phyloP scores from a whole-genome alignment of 805 yeast genomes.

The Lipomyces yamadae region DNA sequence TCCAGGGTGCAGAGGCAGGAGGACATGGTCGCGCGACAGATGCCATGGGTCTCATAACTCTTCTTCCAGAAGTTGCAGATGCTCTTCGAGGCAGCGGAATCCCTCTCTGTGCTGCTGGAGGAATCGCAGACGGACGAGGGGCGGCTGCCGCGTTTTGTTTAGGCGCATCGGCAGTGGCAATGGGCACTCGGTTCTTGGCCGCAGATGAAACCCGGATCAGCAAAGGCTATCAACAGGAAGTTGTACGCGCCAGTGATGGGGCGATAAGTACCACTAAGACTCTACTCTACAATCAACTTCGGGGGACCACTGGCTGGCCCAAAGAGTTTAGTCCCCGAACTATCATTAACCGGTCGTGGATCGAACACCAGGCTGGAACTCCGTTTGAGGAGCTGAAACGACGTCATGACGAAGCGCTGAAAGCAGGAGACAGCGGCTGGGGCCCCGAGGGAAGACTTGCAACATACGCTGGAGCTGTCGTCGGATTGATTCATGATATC shows the following conservation, averaged over 20 bases:
- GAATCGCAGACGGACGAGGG: slow-evolving; percentile 6
- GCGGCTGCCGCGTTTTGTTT: neutral
- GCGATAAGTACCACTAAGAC: neutral
- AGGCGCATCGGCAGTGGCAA: slow-evolving; percentile 2
- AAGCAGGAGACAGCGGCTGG: neutral
- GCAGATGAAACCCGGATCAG: neutral
- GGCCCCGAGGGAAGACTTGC: slow-evolving; percentile 4
- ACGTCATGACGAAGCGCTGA: slow-evolving; percentile 1
- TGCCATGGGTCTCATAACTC: slow-evolving; percentile 4
- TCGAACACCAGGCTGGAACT: neutral
- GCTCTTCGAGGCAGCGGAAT: neutral
- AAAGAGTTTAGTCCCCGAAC: slow-evolving; percentile 2
- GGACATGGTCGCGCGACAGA: slow-evolving; percentile 5
- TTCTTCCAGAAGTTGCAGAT: neutral
- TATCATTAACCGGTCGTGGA: neutral
- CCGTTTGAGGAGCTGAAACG: neutral
- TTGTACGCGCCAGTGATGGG: neutral
- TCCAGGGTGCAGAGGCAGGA: slow-evolving; percentile 7
- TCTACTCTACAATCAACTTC: slow-evolving; percentile 2
- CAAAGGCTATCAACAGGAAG: slow-evolving; percentile 3
- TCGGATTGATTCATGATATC: slow-evolving; percentile 2
- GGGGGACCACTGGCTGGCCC: slow-evolving; percentile 3
- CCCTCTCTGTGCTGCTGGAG: slow-evolving; percentile 7
- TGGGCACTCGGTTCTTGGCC: slow-evolving; percentile 9
- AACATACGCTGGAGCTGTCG: neutral